Evolutionary conservation across 208 protist genomes (phyloP), one percentile per base, ranked within the genome.

Genomic region (Entamoeba invadens): DNA sequence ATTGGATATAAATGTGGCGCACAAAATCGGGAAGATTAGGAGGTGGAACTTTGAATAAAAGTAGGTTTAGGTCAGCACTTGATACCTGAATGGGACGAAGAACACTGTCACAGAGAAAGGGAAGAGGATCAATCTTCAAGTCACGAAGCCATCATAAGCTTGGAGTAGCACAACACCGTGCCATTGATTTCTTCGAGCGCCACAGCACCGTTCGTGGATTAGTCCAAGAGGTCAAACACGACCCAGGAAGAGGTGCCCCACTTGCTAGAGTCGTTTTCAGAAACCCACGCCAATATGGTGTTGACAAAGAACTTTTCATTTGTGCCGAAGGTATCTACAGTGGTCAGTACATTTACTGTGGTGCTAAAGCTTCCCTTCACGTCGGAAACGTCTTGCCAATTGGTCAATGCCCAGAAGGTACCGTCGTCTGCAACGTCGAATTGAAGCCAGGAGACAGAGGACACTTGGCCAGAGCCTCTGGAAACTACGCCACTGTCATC

Each of bases 381-480:
- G 97, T 99, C 94, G 99, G 98, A 94, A 99, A 99, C 97, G 97
- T 99, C 46, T 96, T 99, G 42, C 99, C 98, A 72, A 92, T 99
- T 46, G 96, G 96, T 46, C 95, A 97, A 91, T 97, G 99, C 95
- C 98, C 98, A 92, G 98, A 99, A 97, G 99, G 99, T 98, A 99
- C 98, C 96, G 97, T 99, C 95, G 96, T 99, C 92, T 99, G 98
- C 97, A 99, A 99, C 97, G 96, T 99, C 42, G 99, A 99, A 97
- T 96, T 97, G 91, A 98, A 98, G 95, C 72, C 96, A 57, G 98
- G 98, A 91, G 98, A 99, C 96, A 97, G 98, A 94, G 98, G 98
- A 95, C 96, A 94, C 45, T 95, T 99, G 46, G 98, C 98, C 57
- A 96, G 98, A 93, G 96, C 98, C 57, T 98, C 98, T 57, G 98